A percentile compares a stretch with the other conserved stretches of the same genome.
phyloP scores from a whole-genome alignment of 1,284 basidiomycete species.

The Puccinia hordei region DNA sequence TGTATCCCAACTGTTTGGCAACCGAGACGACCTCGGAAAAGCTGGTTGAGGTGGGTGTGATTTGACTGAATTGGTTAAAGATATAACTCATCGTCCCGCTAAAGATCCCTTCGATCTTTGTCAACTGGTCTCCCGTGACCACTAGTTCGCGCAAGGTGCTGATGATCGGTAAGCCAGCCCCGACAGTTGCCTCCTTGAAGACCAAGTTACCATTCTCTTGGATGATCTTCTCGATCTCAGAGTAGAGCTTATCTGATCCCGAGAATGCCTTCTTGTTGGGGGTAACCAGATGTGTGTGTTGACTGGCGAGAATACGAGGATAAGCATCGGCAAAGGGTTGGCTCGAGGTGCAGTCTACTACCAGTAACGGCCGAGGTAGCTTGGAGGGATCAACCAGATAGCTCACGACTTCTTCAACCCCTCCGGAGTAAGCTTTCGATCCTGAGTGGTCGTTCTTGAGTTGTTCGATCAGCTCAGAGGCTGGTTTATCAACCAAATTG shows the following conservation, averaged over 20 bases:
- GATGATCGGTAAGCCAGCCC: conserved; percentile 90
- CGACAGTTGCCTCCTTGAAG: conserved; percentile 91
- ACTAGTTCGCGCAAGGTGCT: conserved; percentile 88
- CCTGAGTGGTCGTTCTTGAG: conserved; percentile 16
- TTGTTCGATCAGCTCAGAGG: conserved; percentile 19
- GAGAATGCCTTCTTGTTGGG: conserved; percentile 98
- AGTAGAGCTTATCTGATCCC: conserved; percentile 71
- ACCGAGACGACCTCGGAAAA: conserved; percentile 58
- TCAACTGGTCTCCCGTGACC: conserved; percentile 80
- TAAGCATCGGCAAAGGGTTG: conserved; percentile 81
- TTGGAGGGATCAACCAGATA: conserved; percentile 62
- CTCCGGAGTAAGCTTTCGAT: conserved; percentile 6
- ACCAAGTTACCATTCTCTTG: conserved; percentile 68
- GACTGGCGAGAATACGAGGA: conserved; percentile 70
- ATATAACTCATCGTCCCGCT: conserved; percentile 98
- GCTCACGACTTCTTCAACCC: conserved; percentile 28
- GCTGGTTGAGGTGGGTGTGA: conserved; percentile 1
- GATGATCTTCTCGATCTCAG: conserved; percentile 67
- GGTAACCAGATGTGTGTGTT: conserved; percentile 82
- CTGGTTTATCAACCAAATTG: neutral
- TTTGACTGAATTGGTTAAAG: conserved; percentile 81
- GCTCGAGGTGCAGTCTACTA: conserved; percentile 93
- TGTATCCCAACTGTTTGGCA: conserved; percentile 91
- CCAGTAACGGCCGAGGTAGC: conserved; percentile 67
- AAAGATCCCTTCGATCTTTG: conserved; percentile 71